A percentile compares a stretch with the other conserved stretches of the same genome.
phyloP scores from a whole-genome alignment of 2,329 filamentous ascomycete genomes.

The Aquanectria penicillioides region DNA sequence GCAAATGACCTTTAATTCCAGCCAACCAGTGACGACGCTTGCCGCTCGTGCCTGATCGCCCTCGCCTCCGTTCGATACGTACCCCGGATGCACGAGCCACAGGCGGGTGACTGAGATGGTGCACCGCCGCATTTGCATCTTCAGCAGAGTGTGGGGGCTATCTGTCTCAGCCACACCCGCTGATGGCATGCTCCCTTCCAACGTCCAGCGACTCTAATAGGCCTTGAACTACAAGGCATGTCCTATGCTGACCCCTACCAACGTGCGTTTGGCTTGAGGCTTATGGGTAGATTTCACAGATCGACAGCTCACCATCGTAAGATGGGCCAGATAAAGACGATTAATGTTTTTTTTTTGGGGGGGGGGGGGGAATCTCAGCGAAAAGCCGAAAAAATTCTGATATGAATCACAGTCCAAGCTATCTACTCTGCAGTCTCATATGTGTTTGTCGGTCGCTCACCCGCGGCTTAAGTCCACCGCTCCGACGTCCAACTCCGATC shows the following conservation, averaged over 20 bases:
- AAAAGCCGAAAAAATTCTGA: too few species aligned
- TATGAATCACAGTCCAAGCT: too few species aligned
- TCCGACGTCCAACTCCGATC: neutral
- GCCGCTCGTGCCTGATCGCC: neutral
- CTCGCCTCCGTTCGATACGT: neutral
- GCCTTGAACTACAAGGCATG: too few species aligned
- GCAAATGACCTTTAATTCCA: conserved; percentile 9
- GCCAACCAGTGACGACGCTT: neutral
- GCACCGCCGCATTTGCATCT: neutral
- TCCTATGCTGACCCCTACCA: too few species aligned
- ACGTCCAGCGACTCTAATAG: too few species aligned
- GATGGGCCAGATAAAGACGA: too few species aligned
- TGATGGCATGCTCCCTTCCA: conserved; percentile 1
- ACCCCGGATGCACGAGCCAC: conserved; percentile 5
- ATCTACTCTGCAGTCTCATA: too few species aligned
- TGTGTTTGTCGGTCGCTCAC: neutral
- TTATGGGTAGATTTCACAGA: too few species aligned
- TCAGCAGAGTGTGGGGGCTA: neutral
- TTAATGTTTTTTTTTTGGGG: too few species aligned
- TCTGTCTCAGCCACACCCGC: conserved; percentile 1
- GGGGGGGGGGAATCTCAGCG: too few species aligned
- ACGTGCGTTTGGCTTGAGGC: too few species aligned
- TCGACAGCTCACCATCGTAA: too few species aligned
- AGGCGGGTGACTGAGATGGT: neutral
- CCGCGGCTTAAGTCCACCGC: neutral